Evolutionary conservation across 2,329 filamentous ascomycete species (phyloP).

Genomic region (Pestalotiopsis sp.): DNA sequence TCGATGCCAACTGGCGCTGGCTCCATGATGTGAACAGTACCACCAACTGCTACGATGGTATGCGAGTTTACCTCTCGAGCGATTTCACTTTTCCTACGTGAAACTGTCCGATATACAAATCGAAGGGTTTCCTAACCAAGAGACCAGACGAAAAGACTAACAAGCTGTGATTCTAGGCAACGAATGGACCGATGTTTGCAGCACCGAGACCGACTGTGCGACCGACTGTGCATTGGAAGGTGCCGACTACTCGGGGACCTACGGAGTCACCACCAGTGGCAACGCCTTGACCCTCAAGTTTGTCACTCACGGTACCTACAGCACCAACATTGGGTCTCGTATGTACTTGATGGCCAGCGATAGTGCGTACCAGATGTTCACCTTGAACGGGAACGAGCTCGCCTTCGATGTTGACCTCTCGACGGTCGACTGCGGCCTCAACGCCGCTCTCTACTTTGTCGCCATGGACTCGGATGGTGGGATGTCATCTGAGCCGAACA

Average conservation of each 20-base stretch:
- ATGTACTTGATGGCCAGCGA: constrained; percentile 62
- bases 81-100: too few species aligned
- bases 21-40: constrained; percentile 40
- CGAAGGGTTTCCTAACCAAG: neutral
- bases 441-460: constrained; percentile 64
- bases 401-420: constrained; percentile 68
- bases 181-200: constrained; percentile 38
- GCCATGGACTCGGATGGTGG: constrained; percentile 60
- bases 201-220: constrained; percentile 41
- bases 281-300: constrained; percentile 54
- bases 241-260: constrained; percentile 47
- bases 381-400: constrained; percentile 62
- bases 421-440: constrained; percentile 62
- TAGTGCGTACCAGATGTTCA: constrained; percentile 60
- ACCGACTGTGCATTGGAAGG: constrained; percentile 47
- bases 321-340: constrained; percentile 46
- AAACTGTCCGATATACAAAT: too few species aligned
- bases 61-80: neutral
- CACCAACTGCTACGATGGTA: constrained; percentile 52
- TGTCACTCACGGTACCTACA: constrained; percentile 49
- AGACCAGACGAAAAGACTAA: neutral
- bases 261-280: constrained; percentile 50
- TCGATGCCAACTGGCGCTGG: constrained; percentile 59
- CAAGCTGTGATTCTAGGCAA: constrained; percentile 25
- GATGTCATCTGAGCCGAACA: constrained; percentile 43